Base-by-base conservation (phyloP, 2,329 filamentous ascomycete species). In the Talaromyces sp. region DNA sequence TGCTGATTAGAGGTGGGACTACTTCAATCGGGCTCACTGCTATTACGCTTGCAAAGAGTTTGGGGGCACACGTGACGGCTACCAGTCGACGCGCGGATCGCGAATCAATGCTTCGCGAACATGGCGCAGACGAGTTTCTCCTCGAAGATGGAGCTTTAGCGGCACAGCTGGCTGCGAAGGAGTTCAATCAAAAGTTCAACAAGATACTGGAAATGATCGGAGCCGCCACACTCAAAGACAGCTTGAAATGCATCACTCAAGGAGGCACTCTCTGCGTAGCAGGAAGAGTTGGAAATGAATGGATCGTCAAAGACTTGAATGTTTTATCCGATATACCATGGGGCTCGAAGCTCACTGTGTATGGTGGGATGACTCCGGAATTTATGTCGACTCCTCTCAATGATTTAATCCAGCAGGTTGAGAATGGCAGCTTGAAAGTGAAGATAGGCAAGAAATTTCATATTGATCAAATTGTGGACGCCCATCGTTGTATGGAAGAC, bases 1-100 rank as follows among this genome's bases (percentile, higher is more conserved):
- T 84, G 54, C 71, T 84, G 22, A 74, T 84, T 16, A 73, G 82
- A 3, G 82, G 82, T 1, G 82, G 80, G 0, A 83, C 82, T 3
- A 82, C 80, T 16, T 78, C 75, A 57, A 77, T 83, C 11, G 81
- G 81, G 5, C 71, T 83, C 16, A 79, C 81, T 11, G 81, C 82
- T 3, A 75, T 80, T 4, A 76, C 76, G 7, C 76, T 84, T 63
- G 81, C 81, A 31, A 79, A 77, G 65, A 72, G 71, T 11, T 70
- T 76, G 47, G 81, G 81, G 4, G 74, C 72, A 14, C 71, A 68
- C 62, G 78, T 83, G 10, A 72, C 73, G 1, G 72, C 72, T 8
- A 82, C 81, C 35, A 82, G 77, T 22, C 71, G 80, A n/a, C 73
- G 69, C 13, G 63, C 67, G 5, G 71, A 71, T 19, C 70, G 79